Conservation (phyloP, 768 basidiomycete species). For the Tylopilus plumbeoviolaceoides region DNA sequence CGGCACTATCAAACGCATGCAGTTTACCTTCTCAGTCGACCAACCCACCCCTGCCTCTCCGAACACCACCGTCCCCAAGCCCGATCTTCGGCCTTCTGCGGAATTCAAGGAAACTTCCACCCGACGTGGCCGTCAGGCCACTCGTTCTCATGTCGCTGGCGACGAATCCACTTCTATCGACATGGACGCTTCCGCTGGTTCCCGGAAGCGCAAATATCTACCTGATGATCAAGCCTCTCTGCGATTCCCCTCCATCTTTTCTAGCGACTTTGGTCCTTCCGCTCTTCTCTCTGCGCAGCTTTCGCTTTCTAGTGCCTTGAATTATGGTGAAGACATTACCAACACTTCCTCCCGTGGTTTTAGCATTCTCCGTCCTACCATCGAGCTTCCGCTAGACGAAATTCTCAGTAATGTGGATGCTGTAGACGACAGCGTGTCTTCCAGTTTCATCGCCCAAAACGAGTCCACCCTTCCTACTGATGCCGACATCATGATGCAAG, state of each 20-base stretch:
- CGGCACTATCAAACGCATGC: conserved; percentile 82
- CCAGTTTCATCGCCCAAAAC: conserved; percentile 1
- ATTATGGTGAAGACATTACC: conserved; percentile 73
- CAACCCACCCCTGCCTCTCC: conserved; percentile 50
- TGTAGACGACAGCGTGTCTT: conserved; percentile 14
- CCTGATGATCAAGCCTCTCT: conserved; percentile 38
- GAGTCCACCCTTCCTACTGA: conserved; percentile 13
- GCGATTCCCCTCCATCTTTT: conserved; percentile 72
- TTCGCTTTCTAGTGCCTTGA: conserved; percentile 62
- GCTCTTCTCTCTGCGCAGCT: conserved; percentile 69
- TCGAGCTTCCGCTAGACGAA: conserved; percentile 84
- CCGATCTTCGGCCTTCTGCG: conserved; percentile 59
- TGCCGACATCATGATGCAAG: conserved; percentile 28
- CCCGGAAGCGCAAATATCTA: conserved; percentile 27
- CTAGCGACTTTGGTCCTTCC: conserved; percentile 71
- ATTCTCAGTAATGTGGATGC: conserved; percentile 43
- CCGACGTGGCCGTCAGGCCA: conserved; percentile 38
- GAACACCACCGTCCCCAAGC: conserved; percentile 50
- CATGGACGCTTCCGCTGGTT: conserved; percentile 24
- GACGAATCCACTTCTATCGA: conserved; percentile 17
- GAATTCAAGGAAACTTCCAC: conserved; percentile 53
- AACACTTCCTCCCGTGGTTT: conserved; percentile 48
- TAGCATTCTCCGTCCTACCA: conserved; percentile 70
- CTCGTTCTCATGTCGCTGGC: conserved; percentile 35
- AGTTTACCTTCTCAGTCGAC: conserved; percentile 85